Percentiles rank a stretch among this genome's conserved stretches.
phyloP scores from a whole-genome alignment of 2,329 filamentous ascomycete species.

The Cladophialophora chaetospira region DNA sequence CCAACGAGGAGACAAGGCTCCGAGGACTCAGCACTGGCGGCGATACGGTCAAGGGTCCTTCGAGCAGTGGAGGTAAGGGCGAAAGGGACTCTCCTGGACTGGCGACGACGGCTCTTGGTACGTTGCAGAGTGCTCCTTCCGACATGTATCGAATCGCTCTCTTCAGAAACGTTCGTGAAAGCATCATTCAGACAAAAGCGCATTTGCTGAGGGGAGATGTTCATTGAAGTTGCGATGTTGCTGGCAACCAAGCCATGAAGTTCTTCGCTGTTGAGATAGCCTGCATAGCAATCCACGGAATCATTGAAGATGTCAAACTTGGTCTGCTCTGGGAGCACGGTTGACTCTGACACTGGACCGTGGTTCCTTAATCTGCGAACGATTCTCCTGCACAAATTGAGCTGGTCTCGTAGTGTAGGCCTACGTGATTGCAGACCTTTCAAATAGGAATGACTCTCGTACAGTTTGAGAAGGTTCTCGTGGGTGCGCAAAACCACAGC shows the following conservation, averaged over 20 bases:
- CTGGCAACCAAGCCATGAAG: conserved; percentile 63
- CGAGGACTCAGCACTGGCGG: conserved; percentile 76
- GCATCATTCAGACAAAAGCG: conserved; percentile 70
- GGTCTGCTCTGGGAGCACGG: conserved; percentile 64
- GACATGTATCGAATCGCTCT: conserved; percentile 59
- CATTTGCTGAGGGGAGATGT: conserved; percentile 78
- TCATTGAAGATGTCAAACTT: conserved; percentile 90
- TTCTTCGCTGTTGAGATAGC: conserved; percentile 69
- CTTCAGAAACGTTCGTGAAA: conserved; percentile 72
- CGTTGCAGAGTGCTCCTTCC: conserved; percentile 65
- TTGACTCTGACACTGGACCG: not conserved
- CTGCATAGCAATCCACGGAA: conserved; percentile 87
- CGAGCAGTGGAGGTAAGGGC: conserved; percentile 86
- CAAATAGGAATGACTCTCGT: conserved; percentile 25
- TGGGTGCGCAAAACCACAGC: conserved; percentile 61
- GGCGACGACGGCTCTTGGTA: conserved; percentile 46
- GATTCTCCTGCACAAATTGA: conserved; percentile 88
- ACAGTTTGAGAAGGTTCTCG: conserved; percentile 44
- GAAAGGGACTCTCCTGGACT: conserved; percentile 56
- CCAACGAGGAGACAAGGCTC: conserved; percentile 95
- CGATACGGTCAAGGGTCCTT: conserved; percentile 83
- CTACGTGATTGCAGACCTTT: conserved; percentile 52
- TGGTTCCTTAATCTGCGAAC: conserved; percentile 60
- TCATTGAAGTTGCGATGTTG: conserved; percentile 81
- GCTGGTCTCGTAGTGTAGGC: conserved; percentile 72